These are phyloP conservation scores for Collybia sordida DNA, from an alignment of 768 basidiomycete genomes.

Conservation along the genomic window DNA sequence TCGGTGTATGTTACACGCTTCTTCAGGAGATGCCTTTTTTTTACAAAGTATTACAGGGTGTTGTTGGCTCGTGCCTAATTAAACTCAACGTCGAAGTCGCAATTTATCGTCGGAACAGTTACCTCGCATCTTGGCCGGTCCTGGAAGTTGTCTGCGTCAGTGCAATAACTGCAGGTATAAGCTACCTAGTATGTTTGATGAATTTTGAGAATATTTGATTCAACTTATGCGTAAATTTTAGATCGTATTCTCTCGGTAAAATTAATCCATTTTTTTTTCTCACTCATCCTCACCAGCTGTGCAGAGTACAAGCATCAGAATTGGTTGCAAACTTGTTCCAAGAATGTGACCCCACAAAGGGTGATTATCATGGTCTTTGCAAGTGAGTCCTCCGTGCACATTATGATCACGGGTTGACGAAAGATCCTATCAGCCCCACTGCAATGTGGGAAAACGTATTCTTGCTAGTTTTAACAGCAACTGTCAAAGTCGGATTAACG, in stretches of 20 bases:
- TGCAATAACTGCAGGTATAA: conserved; percentile 68
- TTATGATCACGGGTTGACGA: not conserved
- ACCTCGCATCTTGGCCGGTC: conserved; percentile 59
- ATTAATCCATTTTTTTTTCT: not conserved
- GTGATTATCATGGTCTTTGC: conserved; percentile 78
- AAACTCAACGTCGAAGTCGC: conserved; percentile 65
- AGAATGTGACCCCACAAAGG: conserved; percentile 71
- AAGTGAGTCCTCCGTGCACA: conserved; percentile 46
- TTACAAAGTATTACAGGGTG: conserved; percentile 42
- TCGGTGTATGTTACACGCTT: conserved; percentile 45
- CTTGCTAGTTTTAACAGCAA: conserved; percentile 60
- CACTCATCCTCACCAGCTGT: conserved; percentile 1
- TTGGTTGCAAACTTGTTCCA: conserved; percentile 82
- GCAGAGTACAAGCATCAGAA: conserved; percentile 73
- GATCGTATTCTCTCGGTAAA: conserved; percentile 67
- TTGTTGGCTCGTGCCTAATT: conserved; percentile 65
- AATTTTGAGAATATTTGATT: no score
- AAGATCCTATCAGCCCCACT: conserved; percentile 38
- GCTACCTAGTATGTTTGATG: conserved; percentile 53
- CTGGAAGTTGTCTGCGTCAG: conserved; percentile 62
- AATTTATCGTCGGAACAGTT: conserved; percentile 56
- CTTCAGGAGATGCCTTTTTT: not conserved
- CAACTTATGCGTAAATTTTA: conserved; percentile 16
- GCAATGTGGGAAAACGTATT: conserved; percentile 70
- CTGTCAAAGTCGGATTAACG: conserved; percentile 60